Conservation (phyloP, 495 filamentous ascomycete genomes). For the Lasiosphaeria miniovina region DNA sequence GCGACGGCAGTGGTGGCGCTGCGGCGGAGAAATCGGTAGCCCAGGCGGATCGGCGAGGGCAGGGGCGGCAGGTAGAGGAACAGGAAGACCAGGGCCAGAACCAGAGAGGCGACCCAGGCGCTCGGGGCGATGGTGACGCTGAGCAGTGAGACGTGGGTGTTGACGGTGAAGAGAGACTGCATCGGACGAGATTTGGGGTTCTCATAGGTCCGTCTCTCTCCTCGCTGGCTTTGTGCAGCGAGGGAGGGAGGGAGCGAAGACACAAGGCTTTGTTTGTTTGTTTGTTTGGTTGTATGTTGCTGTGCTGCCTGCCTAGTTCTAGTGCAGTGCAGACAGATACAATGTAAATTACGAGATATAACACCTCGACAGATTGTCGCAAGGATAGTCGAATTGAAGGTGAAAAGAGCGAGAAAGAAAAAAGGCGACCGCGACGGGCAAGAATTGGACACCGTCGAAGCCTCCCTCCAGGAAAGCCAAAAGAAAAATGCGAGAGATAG, state of each 20-base stretch:
- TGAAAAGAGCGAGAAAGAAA: not conserved
- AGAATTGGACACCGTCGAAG: too few species aligned
- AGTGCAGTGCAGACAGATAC: not conserved
- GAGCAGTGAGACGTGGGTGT: constrained; percentile 53
- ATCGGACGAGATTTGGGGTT: constrained; percentile 29
- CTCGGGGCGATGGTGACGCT: constrained; percentile 53
- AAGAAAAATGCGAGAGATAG: not conserved
- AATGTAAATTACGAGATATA: not conserved
- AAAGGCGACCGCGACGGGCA: not conserved
- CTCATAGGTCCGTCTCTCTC: constrained; percentile 1
- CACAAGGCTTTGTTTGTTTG: not conserved
- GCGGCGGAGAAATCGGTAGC: constrained; percentile 16
- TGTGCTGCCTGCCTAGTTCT: not conserved
- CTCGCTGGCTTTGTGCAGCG: too few species aligned
- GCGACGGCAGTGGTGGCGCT: not conserved
- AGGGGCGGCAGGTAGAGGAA: constrained; percentile 46
- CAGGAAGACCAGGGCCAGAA: constrained; percentile 49
- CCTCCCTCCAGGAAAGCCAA: not conserved
- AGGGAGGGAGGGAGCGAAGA: too few species aligned
- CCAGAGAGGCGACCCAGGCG: constrained; percentile 48
- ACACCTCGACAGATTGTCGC: not conserved
- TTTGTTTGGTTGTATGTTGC: not conserved
- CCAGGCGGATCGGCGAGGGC: constrained; percentile 13
- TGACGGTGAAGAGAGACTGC: constrained; percentile 49
- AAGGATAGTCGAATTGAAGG: not conserved